These are phyloP conservation scores for Arctium lappa DNA, from an alignment of 129 eudicot species.

Conservation along the genomic window DNA sequence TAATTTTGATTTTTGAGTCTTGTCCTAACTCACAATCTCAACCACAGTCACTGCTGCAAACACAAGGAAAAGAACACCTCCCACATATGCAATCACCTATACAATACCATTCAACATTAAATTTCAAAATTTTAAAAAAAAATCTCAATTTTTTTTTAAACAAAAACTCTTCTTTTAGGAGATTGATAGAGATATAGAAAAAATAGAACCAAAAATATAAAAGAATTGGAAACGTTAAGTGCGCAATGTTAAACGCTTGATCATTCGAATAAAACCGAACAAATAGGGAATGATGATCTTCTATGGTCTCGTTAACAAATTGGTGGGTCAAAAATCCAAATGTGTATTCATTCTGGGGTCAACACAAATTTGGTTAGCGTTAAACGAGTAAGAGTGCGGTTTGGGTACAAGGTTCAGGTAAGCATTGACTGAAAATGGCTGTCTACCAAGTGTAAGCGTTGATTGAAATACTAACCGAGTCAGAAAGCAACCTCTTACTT, in stretches of 20 bases:
- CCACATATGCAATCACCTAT: constrained; percentile 86
- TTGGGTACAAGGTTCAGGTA: not conserved
- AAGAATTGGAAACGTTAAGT: too few species aligned
- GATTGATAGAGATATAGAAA: too few species aligned
- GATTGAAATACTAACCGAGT: not conserved
- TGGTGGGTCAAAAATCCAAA: too few species aligned
- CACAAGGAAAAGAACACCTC: constrained; percentile 89
- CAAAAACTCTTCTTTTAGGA: not conserved
- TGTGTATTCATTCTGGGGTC: not conserved
- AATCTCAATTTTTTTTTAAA: too few species aligned
- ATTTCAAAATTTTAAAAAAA: not conserved
- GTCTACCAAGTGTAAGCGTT: not conserved
- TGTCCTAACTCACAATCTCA: constrained; percentile 62
- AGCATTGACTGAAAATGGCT: too few species aligned
- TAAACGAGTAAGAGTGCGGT: not conserved
- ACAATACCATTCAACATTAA: not conserved
- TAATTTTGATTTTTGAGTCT: not conserved
- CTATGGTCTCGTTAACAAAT: too few species aligned
- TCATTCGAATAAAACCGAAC: too few species aligned
- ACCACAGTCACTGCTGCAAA: constrained; percentile 81
- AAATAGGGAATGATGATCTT: too few species aligned
- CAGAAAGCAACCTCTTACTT: not conserved
- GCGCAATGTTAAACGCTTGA: too few species aligned
- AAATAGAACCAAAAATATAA: too few species aligned
- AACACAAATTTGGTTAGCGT: not conserved